Percentiles rank a stretch among this genome's conserved stretches.
Evolutionary conservation across 768 basidiomycete species (phyloP).

Genomic region (Thelephora aurantiotincta): DNA sequence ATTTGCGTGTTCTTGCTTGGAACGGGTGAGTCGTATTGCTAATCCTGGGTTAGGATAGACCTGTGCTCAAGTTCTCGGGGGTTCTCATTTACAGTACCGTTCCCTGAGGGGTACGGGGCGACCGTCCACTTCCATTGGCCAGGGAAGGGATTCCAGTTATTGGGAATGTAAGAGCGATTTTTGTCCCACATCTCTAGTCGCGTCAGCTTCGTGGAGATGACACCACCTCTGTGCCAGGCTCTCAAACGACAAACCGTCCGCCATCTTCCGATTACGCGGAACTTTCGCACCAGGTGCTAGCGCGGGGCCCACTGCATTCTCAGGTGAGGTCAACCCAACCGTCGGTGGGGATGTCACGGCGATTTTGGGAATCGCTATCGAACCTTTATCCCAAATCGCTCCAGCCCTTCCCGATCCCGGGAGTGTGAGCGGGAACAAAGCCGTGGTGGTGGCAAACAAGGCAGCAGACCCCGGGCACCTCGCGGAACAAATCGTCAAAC

Average conservation of each 20-base stretch:
- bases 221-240: slow-evolving; percentile 32
- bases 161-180: slow-evolving; percentile 55
- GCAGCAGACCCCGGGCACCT: slow-evolving; percentile 34
- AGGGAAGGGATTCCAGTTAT: slow-evolving; percentile 71
- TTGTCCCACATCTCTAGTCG: neutral
- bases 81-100: slow-evolving; percentile 34
- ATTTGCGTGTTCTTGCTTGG: slow-evolving; percentile 76
- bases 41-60: neutral
- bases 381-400: slow-evolving; percentile 48
- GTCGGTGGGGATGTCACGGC: slow-evolving; percentile 40
- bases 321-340: slow-evolving; percentile 13
- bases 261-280: slow-evolving; percentile 72
- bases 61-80: neutral
- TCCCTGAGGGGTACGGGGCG: slow-evolving; percentile 74
- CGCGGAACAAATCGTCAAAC: slow-evolving; percentile 57
- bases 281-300: slow-evolving; percentile 27
- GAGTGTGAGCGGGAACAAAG: slow-evolving; percentile 4
- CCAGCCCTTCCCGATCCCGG: slow-evolving; percentile 8
- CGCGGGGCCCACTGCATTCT: slow-evolving; percentile 18
- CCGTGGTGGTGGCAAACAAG: slow-evolving; percentile 9
- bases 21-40: slow-evolving; percentile 33
- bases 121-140: slow-evolving; percentile 83
- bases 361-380: slow-evolving; percentile 67
- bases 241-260: slow-evolving; percentile 81
- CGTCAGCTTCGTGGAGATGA: neutral